A percentile compares a stretch with the other conserved stretches of the same genome.
phyloP scores from a whole-genome alignment of 2,329 filamentous ascomycete species.

The Nothopassalora personata region DNA sequence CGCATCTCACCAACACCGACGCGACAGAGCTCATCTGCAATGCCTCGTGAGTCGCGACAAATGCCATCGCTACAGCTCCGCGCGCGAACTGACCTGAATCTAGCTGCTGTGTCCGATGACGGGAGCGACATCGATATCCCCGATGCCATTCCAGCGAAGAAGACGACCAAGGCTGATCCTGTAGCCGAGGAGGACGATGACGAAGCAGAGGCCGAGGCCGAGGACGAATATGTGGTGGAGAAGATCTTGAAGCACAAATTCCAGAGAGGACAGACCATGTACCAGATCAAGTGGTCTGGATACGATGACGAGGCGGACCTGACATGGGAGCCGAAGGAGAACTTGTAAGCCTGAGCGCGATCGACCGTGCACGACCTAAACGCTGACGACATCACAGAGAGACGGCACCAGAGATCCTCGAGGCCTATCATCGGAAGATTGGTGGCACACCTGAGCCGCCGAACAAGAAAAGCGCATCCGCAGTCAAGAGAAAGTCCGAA shows the following conservation, averaged over 20 bases:
- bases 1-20: background rate
- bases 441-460: slow-evolving; percentile 53
- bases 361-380: background rate
- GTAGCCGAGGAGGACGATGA: slow-evolving; percentile 34
- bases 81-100: background rate
- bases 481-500: slow-evolving; percentile 20
- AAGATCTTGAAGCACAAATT: slow-evolving; percentile 64
- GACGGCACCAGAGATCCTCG: slow-evolving; percentile 50
- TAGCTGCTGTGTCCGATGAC: slow-evolving; percentile 39
- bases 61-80: background rate
- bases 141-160: slow-evolving; percentile 27
- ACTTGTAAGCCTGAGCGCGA: slow-evolving; percentile 48
- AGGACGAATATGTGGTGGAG: slow-evolving; percentile 65
- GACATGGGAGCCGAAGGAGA: slow-evolving; percentile 76
- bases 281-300: slow-evolving; percentile 76
- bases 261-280: slow-evolving; percentile 52
- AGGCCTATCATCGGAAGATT: slow-evolving; percentile 57
- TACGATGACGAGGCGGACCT: slow-evolving; percentile 64
- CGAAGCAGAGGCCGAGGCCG: slow-evolving; percentile 44
- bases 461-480: slow-evolving; percentile 28
- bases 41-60: slow-evolving; percentile 7
- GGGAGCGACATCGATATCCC: slow-evolving; percentile 32
- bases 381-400: slow-evolving; percentile 18
- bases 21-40: slow-evolving; percentile 2
- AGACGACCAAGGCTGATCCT: slow-evolving; percentile 13